phyloP scores from a whole-genome alignment of 768 basidiomycete species.

The Tephrocybe sp. region DNA sequence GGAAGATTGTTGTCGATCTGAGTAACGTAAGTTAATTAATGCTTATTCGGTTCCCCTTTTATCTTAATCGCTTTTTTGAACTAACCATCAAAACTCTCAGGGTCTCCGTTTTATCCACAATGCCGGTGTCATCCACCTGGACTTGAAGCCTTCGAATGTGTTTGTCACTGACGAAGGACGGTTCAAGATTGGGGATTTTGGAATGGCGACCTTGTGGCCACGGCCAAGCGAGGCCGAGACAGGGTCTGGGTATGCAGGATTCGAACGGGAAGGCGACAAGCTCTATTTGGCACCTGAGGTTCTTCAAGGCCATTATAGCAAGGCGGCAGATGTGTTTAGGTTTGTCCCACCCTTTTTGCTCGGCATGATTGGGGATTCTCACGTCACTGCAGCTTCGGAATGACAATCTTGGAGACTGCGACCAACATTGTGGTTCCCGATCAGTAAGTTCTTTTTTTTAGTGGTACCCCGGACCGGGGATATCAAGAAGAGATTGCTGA shows the following conservation, averaged over 20 bases:
- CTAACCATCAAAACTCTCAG: constrained; percentile 39
- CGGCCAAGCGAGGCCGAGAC: constrained; percentile 36
- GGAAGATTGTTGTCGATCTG: constrained; percentile 93
- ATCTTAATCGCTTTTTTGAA: constrained; percentile 14
- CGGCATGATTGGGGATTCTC: constrained; percentile 32
- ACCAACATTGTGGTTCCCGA: constrained; percentile 96
- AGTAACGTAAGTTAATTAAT: constrained; percentile 65
- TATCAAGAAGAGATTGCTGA: constrained; percentile 21
- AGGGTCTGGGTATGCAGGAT: constrained; percentile 36
- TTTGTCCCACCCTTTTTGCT: constrained; percentile 43
- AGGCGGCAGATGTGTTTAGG: constrained; percentile 97
- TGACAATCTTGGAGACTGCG: constrained; percentile 93
- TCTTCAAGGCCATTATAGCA: constrained; percentile 86
- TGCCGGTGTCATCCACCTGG: constrained; percentile 87
- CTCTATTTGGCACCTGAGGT: constrained; percentile 97
- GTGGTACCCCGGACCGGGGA: constrained; percentile 17
- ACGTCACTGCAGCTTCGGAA: constrained; percentile 74
- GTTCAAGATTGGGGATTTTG: constrained; percentile 98
- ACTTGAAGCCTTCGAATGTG: constrained; percentile 96
- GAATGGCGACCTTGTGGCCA: constrained; percentile 95
- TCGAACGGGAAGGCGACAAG: constrained; percentile 97
- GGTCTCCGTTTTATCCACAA: constrained; percentile 89
- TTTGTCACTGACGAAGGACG: constrained; percentile 85
- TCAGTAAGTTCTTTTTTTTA: constrained; percentile 59
- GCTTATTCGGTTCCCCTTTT: constrained; percentile 23